These are phyloP conservation scores for Nitzschia sp. DNA, from an alignment of 108 stramenopile genomes.

Conservation along the genomic window DNA sequence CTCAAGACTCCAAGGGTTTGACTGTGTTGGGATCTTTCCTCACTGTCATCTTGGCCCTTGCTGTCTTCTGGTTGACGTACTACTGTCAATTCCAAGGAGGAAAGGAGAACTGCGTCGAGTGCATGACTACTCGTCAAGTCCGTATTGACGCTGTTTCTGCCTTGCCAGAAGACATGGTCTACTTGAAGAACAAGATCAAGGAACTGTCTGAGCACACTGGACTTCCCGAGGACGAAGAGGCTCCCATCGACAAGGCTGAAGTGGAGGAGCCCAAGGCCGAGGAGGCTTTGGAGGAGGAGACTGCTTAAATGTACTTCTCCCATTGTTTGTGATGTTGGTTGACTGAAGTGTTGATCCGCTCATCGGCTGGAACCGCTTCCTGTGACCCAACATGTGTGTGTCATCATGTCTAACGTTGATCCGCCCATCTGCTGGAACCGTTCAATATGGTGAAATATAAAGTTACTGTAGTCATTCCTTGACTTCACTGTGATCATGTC, in stretches of 20 bases:
- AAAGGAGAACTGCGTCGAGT: slow-evolving; percentile 18
- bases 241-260: not conserved
- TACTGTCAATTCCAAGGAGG: slow-evolving; percentile 52
- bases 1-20: slow-evolving; percentile 55
- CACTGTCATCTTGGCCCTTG: slow-evolving; percentile 36
- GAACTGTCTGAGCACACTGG: slow-evolving; percentile 46
- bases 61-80: slow-evolving; percentile 38
- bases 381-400: too few species aligned
- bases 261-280: not conserved
- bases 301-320: too few species aligned
- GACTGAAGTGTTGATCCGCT: too few species aligned
- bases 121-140: slow-evolving; percentile 43
- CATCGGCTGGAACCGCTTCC: too few species aligned
- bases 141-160: slow-evolving; percentile 22
- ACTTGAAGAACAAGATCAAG: slow-evolving; percentile 36
- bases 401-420: too few species aligned
- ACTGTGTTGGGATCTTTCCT: slow-evolving; percentile 66
- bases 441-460: too few species aligned
- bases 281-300: too few species aligned
- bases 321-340: too few species aligned
- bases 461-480: too few species aligned
- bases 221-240: slow-evolving; percentile 7
- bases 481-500: too few species aligned
- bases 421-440: too few species aligned
- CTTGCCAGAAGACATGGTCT: slow-evolving; percentile 55